Base-by-base conservation (phyloP, 208 protist genomes). In the Vickermania ingenoplastis region DNA sequence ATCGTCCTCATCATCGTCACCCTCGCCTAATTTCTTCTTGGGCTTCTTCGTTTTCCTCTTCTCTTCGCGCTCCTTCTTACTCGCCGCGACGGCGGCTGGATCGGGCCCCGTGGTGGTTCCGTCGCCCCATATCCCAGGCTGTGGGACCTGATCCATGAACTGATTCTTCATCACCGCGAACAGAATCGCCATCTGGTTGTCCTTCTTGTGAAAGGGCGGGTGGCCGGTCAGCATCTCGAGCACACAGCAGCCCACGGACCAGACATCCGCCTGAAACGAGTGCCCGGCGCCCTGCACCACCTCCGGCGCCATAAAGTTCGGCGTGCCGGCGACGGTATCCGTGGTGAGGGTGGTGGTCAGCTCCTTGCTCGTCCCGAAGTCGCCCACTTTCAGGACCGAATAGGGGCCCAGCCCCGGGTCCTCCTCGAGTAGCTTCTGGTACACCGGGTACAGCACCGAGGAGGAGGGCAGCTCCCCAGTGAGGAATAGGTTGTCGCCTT, bases 221-320 rank as follows among this genome's bases (percentile, higher is more conserved):
- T 67, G 60, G 24, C 86, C 91, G n/a, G 77, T 92, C 4, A 96
- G 73, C 88, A 96, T 95, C 67, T 96, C 81, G 5, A 95, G 59
- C 4, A 95, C 79, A 61, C 82, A 92, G 71, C 90, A 96, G 1
- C 91, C 93, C 3, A 97, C 80, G 13, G 83, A 93, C 93, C 93
- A 97, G 29, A 97, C 79, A 64, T 97, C 93, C 0, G 90, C 91
- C 62, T 76, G 74, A 53, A 84, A 89, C 48, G 81, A 84, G 67
- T 96, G 89, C 5, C 92, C 92, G 41, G 70, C 90, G 67, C 87
- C 86, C 0, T 74, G 73, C 64, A 97, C 94, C 24, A 97, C 86
- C 65, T 97, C 91, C 2, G 94, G 94, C 5, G 94, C 90, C 90
- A 97, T 97, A 59, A 92, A 97, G 68, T 92, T 91, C 28, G 90